Percentiles rank a stretch among this genome's conserved stretches.
Conservation (phyloP, 2,329 filamentous ascomycete species). For the Sclerotinia trifoliorum region DNA sequence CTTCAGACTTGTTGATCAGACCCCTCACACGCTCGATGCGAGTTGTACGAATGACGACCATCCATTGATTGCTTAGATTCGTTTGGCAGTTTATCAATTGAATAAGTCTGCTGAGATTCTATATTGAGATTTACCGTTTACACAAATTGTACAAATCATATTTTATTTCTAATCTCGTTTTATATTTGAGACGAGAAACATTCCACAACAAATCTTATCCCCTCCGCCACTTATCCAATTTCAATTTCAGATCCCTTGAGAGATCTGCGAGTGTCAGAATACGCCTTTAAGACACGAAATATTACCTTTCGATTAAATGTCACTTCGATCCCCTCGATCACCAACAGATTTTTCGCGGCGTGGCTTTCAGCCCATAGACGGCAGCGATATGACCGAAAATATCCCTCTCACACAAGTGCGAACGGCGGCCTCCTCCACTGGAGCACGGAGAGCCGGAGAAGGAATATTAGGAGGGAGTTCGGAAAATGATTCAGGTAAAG, state of each 20-base stretch:
- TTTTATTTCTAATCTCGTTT: slow-evolving; percentile 4
- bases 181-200: not conserved
- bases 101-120: not conserved
- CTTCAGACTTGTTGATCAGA: not conserved
- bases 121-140: not conserved
- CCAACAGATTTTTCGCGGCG: slow-evolving; percentile 32
- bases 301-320: slow-evolving; percentile 28
- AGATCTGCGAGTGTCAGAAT: not conserved
- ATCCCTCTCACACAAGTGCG: slow-evolving; percentile 58
- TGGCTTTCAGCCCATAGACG: slow-evolving; percentile 36
- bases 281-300: not conserved
- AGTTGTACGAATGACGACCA: slow-evolving; percentile 3
- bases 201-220: slow-evolving; percentile 7
- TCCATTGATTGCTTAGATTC: slow-evolving; percentile 15
- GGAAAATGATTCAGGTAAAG: slow-evolving; percentile 19
- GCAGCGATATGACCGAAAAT: slow-evolving; percentile 39
- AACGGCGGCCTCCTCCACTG: slow-evolving; percentile 56
- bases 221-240: slow-evolving; percentile 1
- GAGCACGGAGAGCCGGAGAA: slow-evolving; percentile 50
- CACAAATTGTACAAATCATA: not conserved
- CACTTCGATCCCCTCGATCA: slow-evolving; percentile 34
- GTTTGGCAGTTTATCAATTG: slow-evolving; percentile 11
- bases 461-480: slow-evolving; percentile 30
- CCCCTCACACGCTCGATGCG: slow-evolving; percentile 5
- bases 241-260: not conserved